A percentile compares a stretch with the other conserved stretches of the same genome.
Evolutionary conservation across 305 asterid genomes (phyloP).

Genomic region (Rubia balearica): DNA sequence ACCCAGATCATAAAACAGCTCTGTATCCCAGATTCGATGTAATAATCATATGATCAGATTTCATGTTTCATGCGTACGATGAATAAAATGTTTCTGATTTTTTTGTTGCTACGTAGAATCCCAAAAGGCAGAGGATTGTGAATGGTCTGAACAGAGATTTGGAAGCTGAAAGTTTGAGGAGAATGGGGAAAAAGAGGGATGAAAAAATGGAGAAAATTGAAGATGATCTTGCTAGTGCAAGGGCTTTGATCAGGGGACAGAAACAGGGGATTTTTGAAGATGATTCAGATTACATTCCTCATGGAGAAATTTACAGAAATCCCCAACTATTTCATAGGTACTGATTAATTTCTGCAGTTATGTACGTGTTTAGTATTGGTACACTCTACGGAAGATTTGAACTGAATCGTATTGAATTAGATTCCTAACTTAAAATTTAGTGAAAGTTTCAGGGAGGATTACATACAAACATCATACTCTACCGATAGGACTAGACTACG

Average conservation of each 20-base stretch:
- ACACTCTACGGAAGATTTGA: not conserved
- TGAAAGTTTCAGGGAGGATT: too few relatives aligned
- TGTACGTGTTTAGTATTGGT: too few relatives aligned
- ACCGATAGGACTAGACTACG: too few relatives aligned
- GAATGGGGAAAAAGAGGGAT: constrained; percentile 34
- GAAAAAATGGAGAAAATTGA: constrained; percentile 36
- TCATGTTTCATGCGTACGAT: not conserved
- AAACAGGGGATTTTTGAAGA: constrained; percentile 17
- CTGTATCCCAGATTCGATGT: constrained; percentile 50
- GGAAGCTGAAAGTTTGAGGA: constrained; percentile 26
- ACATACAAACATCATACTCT: too few relatives aligned
- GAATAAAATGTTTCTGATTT: not conserved
- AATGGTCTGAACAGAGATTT: constrained; percentile 31
- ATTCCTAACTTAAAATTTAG: not conserved
- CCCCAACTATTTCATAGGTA: constrained; percentile 51
- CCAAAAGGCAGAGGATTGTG: constrained; percentile 44
- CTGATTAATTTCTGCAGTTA: not conserved
- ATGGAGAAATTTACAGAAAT: constrained; percentile 43
- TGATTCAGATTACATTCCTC: constrained; percentile 30
- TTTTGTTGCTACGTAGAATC: constrained; percentile 25
- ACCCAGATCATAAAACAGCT: constrained; percentile 17
- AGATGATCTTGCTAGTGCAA: constrained; percentile 37
- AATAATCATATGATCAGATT: constrained; percentile 4
- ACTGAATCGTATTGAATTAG: not conserved
- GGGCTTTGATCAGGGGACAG: constrained; percentile 32